Base-by-base conservation (phyloP, 306 rosid genomes). In the Geum urbanum region DNA sequence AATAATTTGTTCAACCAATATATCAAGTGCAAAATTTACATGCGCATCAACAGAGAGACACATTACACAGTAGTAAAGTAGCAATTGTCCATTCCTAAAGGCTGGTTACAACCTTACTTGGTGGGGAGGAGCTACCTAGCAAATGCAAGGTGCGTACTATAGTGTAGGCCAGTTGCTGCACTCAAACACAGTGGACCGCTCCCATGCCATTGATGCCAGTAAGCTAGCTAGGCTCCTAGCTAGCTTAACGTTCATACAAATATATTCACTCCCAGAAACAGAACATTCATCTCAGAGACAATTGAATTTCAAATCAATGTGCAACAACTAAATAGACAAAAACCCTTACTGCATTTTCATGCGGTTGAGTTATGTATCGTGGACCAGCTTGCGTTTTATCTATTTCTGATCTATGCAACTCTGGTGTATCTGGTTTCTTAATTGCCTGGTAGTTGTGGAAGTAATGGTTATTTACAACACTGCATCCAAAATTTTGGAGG, bases 401-500 rank as follows among this genome's bases (percentile, higher is more conserved):
- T 27, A 27, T 58, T 27, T 58, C 63, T 39, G 19, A 24, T 58
- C 43, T 58, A 41, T 27, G 63, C 35, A 58, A 58, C n/a, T 32
- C 1, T 27, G 41, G 19, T 57, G 19, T 57, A 22, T 40, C 51
- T 40, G 72, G 64, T 76, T 64, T 56, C 85, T 81, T 77, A 82
- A 85, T 79, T 85, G 84, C 76, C 69, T 63, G 87, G 92, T 87
- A 39, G 98, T 78, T 92, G 98, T 69, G 63, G 95, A 57, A 84
- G 73, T 92, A 81, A 87, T 81, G 89, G 65, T 80, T 76, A 88
- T 86, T 90, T 76, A 83, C 84, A 32, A 69, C 78, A 44, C 9
- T 56, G 92, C 88, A 87, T 89, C 89, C 80, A 88, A 74, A 73
- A 14, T n/a, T 67, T 24, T 55, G 1, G 19, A 4, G 35, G 13